Evolutionary conservation across 257 asterid genomes (phyloP).

Genomic region (Nicotiana noctiflora): DNA sequence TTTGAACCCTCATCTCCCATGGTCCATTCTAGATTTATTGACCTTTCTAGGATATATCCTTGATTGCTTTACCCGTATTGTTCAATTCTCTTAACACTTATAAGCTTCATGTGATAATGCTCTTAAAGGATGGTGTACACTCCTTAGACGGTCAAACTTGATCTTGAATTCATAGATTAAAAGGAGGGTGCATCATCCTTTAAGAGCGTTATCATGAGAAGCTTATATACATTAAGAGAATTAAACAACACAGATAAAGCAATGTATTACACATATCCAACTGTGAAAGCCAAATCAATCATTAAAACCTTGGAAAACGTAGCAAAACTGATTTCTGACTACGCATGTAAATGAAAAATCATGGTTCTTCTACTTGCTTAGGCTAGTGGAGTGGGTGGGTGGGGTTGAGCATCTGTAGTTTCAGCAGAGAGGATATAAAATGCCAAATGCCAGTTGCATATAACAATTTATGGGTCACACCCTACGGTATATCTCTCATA

Average conservation of each 20-base stretch:
- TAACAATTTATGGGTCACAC: background rate
- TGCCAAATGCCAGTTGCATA: background rate
- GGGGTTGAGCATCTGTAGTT: too few species aligned
- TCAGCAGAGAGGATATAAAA: background rate
- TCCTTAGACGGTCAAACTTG: background rate
- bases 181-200: background rate
- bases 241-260: background rate
- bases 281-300: background rate
- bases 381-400: too few species aligned
- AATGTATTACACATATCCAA: background rate
- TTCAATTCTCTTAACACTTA: background rate
- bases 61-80: background rate
- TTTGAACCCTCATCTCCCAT: too few species aligned
- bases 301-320: background rate
- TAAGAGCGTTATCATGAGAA: background rate
- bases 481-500: background rate
- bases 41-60: background rate
- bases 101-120: background rate
- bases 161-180: background rate
- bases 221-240: background rate
- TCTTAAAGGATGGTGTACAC: background rate
- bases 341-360: background rate
- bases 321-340: background rate
- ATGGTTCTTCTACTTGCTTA: background rate
- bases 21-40: too few species aligned